Evolutionary conservation across 257 asterid species (phyloP).

Genomic region (Solanum tarijense): DNA sequence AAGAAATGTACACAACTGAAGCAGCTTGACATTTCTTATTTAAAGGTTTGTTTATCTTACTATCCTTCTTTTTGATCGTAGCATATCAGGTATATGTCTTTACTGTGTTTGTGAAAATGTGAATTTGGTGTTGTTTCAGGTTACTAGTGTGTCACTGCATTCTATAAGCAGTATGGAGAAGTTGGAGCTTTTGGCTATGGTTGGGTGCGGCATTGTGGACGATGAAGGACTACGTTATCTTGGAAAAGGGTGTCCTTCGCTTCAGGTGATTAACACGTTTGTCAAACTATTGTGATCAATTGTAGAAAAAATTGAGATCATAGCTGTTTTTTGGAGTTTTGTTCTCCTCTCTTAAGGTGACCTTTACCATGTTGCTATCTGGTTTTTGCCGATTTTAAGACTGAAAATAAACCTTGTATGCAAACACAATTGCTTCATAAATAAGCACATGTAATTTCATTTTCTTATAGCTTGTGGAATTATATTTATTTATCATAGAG

Average conservation of each 20-base stretch:
- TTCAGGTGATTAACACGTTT: conserved; percentile 32
- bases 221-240: conserved; percentile 43
- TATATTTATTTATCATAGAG: background rate
- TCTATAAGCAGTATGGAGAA: conserved; percentile 48
- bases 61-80: background rate
- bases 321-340: background rate
- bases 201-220: conserved; percentile 50
- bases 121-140: conserved; percentile 25
- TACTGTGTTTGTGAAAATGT: background rate
- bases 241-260: conserved; percentile 53
- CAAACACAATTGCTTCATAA: background rate
- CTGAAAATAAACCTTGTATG: background rate
- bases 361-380: background rate
- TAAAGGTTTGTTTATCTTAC: conserved; percentile 23
- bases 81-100: background rate
- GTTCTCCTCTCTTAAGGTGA: background rate
- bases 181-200: conserved; percentile 53
- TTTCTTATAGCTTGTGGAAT: background rate
- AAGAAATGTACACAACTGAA: conserved; percentile 39
- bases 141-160: conserved; percentile 39
- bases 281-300: background rate
- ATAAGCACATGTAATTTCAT: background rate
- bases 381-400: background rate
- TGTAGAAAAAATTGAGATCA: background rate
- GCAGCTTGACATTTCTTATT: conserved; percentile 47